Evolutionary conservation across 768 basidiomycete genomes (phyloP), one percentile per base, ranked within the genome.

Genomic region (Suillus weaverae): DNA sequence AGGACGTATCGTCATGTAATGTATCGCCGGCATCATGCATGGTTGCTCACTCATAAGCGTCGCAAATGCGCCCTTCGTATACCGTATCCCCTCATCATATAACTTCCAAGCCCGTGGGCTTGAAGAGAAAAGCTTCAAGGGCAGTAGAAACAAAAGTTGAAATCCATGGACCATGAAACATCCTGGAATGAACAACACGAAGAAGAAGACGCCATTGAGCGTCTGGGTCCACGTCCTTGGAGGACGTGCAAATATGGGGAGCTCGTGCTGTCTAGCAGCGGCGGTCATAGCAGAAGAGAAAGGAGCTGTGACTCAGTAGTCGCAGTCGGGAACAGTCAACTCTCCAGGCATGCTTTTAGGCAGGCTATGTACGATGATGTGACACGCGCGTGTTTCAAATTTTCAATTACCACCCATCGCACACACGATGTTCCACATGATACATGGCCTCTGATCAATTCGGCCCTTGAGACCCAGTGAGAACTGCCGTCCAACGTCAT

Each of bases 61-160:
- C 22, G 87, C 93, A 76, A 94, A 95, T 18, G 89, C 83, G 33
- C 90, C 92, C 78, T 96, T 95, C 63, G 91, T 93, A 70, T 89
- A 89, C 44, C 89, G 82, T 60, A 95, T 86, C 1, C 89, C 91
- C 61, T 85, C 79, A 59, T 89, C 83, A 72, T 93, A 94, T 59
- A 88, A 71, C 26, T 76, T 77, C 64, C 77, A 79, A 7, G 89
- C 80, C 74, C 78, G 82, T 33, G 79, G 73, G 60, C 86, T 84
- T 30, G 57, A 59, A n/a, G 91, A 89, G 3, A 92, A 74, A 26
- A 89, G 71, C 60, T 85, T 81, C 56, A 95, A 76, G 2, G 92
- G 87, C 18, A 94, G 79, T 43, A 93, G 78, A 68, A 90, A 78
- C 33, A 88, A 69, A 74, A 96, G 83, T 75, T 97, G 95, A 43